Evolutionary conservation across 805 yeast genomes (phyloP).

Genomic region (Ogataea nonfermentans): DNA sequence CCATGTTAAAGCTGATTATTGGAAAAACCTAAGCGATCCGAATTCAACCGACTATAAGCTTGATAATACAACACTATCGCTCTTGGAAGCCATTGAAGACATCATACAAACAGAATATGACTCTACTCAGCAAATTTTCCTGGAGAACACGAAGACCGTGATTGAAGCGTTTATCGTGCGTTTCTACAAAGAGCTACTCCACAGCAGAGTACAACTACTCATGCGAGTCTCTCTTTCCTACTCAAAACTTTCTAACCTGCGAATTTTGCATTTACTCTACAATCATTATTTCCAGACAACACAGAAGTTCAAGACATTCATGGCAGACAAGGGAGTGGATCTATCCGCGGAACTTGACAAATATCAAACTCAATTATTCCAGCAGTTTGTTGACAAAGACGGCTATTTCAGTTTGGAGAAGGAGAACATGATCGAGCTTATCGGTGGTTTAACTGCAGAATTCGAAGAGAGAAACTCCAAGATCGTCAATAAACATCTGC

Average conservation of each 20-base stretch:
- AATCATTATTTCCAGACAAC: constrained; percentile 57
- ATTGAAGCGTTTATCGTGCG: constrained; percentile 69
- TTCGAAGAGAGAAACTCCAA: constrained; percentile 43
- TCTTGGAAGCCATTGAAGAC: constrained; percentile 55
- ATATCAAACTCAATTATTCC: constrained; percentile 68
- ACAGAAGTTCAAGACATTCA: constrained; percentile 60
- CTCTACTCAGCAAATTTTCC: constrained; percentile 69
- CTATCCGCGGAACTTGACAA: constrained; percentile 60
- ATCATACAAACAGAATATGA: constrained; percentile 66
- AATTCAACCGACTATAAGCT: constrained; percentile 44
- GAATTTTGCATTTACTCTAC: constrained; percentile 70
- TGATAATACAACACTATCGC: constrained; percentile 49
- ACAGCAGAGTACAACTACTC: constrained; percentile 53
- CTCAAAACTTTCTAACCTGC: constrained; percentile 68
- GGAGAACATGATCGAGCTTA: constrained; percentile 57
- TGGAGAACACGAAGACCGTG: constrained; percentile 55
- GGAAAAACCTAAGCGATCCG: constrained; percentile 65
- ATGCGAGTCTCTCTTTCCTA: constrained; percentile 61
- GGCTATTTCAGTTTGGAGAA: constrained; percentile 71
- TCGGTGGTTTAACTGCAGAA: constrained; percentile 43
- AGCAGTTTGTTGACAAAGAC: constrained; percentile 62
- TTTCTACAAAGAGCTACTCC: constrained; percentile 69
- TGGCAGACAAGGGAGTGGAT: constrained; percentile 47
- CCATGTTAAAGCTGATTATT: constrained; percentile 38
- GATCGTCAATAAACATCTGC: constrained; percentile 35